A percentile compares a stretch with the other conserved stretches of the same genome.
Evolutionary conservation across 805 yeast species (phyloP).

Genomic region (Myxozyma kluyveri): DNA sequence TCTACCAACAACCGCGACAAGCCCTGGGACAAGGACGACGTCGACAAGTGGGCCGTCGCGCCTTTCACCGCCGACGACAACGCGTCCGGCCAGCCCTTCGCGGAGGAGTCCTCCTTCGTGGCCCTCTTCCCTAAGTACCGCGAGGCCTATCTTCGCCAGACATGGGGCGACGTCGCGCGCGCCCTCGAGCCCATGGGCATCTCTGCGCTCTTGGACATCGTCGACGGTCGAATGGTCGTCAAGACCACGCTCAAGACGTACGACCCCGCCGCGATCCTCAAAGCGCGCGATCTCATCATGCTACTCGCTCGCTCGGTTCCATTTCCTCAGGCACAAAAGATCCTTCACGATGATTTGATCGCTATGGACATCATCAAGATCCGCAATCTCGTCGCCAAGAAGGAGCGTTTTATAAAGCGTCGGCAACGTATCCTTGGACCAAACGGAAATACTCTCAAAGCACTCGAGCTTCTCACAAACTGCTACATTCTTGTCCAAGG

Average conservation of each 20-base stretch:
- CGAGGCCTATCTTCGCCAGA: constrained; percentile 79
- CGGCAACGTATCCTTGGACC: constrained; percentile 97
- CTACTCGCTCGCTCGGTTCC: constrained; percentile 94
- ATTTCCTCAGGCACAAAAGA: constrained; percentile 90
- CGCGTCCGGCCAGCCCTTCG: constrained; percentile 77
- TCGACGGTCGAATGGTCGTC: constrained; percentile 97
- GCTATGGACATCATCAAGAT: constrained; percentile 97
- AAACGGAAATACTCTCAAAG: constrained; percentile 92
- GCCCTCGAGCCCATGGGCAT: constrained; percentile 65
- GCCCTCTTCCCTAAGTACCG: constrained; percentile 95
- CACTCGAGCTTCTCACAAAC: constrained; percentile 88
- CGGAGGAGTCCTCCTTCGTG: constrained; percentile 95
- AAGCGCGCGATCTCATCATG: constrained; percentile 92
- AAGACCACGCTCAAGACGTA: constrained; percentile 91
- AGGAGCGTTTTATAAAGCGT: constrained; percentile 91
- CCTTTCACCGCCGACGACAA: constrained; percentile 90
- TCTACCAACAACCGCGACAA: constrained; percentile 92
- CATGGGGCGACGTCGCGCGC: constrained; percentile 92
- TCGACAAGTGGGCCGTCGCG: constrained; percentile 70
- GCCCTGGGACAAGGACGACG: constrained; percentile 46
- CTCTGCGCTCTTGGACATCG: constrained; percentile 81
- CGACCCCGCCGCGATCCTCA: constrained; percentile 90
- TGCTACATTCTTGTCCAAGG: constrained; percentile 97
- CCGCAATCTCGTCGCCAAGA: constrained; percentile 82
- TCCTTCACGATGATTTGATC: constrained; percentile 74